phyloP scores from a whole-genome alignment of 2,329 filamentous ascomycete genomes.

The Huntiella moniliformis region DNA sequence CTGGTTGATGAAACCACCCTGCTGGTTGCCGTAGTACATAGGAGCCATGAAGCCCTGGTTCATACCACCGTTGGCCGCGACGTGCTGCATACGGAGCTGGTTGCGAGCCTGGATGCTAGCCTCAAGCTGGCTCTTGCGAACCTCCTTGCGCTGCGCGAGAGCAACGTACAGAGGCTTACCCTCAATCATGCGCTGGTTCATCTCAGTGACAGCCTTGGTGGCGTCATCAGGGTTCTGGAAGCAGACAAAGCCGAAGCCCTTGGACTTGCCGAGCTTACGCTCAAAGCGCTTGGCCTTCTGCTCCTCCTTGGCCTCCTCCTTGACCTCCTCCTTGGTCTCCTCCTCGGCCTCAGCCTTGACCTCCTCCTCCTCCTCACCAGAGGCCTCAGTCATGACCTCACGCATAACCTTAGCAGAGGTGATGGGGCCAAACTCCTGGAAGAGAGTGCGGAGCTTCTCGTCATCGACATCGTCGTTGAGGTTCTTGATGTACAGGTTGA shows the following conservation, averaged over 20 bases:
- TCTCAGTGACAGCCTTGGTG: slow-evolving; percentile 96
- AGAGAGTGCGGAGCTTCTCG: slow-evolving; percentile 90
- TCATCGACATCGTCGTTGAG: slow-evolving; percentile 92
- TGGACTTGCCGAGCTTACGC: slow-evolving; percentile 84
- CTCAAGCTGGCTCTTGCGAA: slow-evolving; percentile 97
- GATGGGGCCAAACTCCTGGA: slow-evolving; percentile 79
- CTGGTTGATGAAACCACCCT: slow-evolving; percentile 49
- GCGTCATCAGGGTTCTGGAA: slow-evolving; percentile 99
- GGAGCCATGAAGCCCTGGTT: slow-evolving; percentile 73
- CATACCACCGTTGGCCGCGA: slow-evolving; percentile 76
- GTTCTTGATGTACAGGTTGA: slow-evolving; percentile 99
- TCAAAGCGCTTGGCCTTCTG: slow-evolving; percentile 29
- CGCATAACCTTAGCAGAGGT: slow-evolving; percentile 99
- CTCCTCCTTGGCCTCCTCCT: slow-evolving; percentile 31
- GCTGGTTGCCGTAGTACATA: slow-evolving; percentile 61
- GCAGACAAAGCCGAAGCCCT: slow-evolving; percentile 99
- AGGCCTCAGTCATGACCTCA: slow-evolving; percentile 43
- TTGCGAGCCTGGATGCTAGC: slow-evolving; percentile 98
- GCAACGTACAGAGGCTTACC: slow-evolving; percentile 95
- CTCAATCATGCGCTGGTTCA: slow-evolving; percentile 99
- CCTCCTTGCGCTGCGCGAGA: slow-evolving; percentile 96
- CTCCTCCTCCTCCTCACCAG: slow-evolving; percentile 34
- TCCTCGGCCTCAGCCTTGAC: slow-evolving; percentile 24
- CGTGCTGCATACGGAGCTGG: slow-evolving; percentile 95
- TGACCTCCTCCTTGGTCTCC: slow-evolving; percentile 30